phyloP scores from a whole-genome alignment of 2,329 filamentous ascomycete genomes.

The Diplocarpon mali region DNA sequence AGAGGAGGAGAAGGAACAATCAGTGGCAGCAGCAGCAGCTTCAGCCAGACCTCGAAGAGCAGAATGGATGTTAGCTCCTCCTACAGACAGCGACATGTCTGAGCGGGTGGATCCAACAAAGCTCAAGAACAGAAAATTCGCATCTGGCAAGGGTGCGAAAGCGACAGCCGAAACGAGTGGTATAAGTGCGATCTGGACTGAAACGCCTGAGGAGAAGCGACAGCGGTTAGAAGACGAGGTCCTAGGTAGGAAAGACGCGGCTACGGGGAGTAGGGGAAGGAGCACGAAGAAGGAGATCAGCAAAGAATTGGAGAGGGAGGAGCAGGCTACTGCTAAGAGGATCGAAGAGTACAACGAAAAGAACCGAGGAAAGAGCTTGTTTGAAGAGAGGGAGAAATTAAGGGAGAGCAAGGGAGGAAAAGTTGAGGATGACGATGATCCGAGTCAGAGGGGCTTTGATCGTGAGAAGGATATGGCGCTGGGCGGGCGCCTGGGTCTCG shows the following conservation, averaged over 20 bases:
- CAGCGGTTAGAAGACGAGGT: conserved; percentile 72
- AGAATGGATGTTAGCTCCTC: conserved; percentile 73
- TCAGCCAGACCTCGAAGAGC: conserved; percentile 53
- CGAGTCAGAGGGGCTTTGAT: conserved; percentile 80
- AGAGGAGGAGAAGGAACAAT: conserved; percentile 24
- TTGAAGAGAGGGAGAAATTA: conserved; percentile 33
- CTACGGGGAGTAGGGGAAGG: conserved; percentile 2
- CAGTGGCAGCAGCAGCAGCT: conserved; percentile 22
- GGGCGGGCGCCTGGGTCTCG: conserved; percentile 57
- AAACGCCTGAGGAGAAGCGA: conserved; percentile 81
- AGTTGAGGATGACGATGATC: conserved; percentile 72
- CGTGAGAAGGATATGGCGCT: conserved; percentile 87
- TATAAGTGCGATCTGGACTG: conserved; percentile 59
- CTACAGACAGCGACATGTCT: conserved; percentile 39
- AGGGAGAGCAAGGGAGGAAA: conserved; percentile 32
- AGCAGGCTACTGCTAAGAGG: conserved; percentile 35
- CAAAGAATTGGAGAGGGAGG: conserved; percentile 23
- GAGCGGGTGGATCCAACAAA: conserved; percentile 73
- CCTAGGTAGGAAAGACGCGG: conserved; percentile 48
- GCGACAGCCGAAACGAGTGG: conserved; percentile 27
- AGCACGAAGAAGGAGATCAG: conserved; percentile 6
- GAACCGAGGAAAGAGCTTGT: conserved; percentile 44
- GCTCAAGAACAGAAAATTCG: conserved; percentile 71
- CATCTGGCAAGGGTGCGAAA: conserved; percentile 51
- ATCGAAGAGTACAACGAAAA: conserved; percentile 49